A percentile compares a stretch with the other conserved stretches of the same genome.
phyloP scores from a whole-genome alignment of 768 basidiomycete species.

The Suillus hirtellus region DNA sequence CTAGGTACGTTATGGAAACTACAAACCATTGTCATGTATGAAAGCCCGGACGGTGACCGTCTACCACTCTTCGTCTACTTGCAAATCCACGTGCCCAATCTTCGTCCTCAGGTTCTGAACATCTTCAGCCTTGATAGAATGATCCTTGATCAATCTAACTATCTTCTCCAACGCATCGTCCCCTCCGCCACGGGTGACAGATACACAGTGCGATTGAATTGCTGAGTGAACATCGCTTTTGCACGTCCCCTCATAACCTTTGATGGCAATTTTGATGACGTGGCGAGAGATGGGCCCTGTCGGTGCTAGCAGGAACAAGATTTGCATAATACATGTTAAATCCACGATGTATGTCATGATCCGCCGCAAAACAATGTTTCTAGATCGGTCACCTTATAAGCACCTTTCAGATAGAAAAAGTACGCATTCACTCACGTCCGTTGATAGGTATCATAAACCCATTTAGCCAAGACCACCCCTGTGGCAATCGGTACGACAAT shows the following conservation, averaged over 20 bases:
- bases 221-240: conserved; percentile 7
- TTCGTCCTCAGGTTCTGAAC: conserved; percentile 8
- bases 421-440: conserved; percentile 7
- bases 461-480: conserved; percentile 2
- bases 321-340: conserved; percentile 26
- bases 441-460: conserved; percentile 13
- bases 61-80: conserved; percentile 7
- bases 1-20: not conserved
- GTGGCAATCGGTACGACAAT: conserved; percentile 4
- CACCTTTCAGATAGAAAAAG: not conserved
- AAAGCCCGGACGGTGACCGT: not conserved
- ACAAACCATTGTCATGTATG: not conserved
- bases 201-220: not conserved
- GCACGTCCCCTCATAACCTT: conserved; percentile 7
- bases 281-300: conserved; percentile 9
- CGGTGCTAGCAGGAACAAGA: conserved; percentile 18
- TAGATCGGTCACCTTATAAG: not conserved
- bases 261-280: conserved; percentile 10
- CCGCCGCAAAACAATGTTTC: conserved; percentile 11
- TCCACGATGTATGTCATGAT: conserved; percentile 30
- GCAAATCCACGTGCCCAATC: conserved; percentile 2
- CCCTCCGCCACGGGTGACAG: conserved; percentile 1
- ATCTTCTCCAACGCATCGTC: conserved; percentile 12
- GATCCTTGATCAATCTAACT: conserved; percentile 5
- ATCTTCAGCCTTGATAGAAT: conserved; percentile 11